Evolutionary conservation across 2,329 filamentous ascomycete species (phyloP).

Genomic region (Lasiodiplodia citricola): DNA sequence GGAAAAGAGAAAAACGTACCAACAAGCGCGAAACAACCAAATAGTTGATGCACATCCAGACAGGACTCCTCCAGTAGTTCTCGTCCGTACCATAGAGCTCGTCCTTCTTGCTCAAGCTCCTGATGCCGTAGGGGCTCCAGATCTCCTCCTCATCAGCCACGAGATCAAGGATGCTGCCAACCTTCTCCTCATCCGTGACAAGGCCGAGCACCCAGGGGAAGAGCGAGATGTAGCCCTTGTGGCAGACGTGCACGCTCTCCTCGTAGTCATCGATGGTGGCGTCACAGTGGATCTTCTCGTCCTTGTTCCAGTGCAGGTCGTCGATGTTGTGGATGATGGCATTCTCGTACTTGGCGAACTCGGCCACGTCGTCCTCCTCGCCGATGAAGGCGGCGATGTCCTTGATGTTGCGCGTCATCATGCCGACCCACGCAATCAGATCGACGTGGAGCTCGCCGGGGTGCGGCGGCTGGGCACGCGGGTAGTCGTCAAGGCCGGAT

Average conservation of each 20-base stretch:
- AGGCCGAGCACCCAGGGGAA: conserved; percentile 91
- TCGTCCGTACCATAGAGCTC: conserved; percentile 86
- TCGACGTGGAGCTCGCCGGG: conserved; percentile 96
- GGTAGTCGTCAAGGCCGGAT: conserved; percentile 95
- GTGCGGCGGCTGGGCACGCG: conserved; percentile 89
- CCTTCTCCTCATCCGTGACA: conserved; percentile 73
- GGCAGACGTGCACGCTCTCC: conserved; percentile 86
- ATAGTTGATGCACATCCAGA: conserved; percentile 97
- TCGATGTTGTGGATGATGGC: conserved; percentile 86
- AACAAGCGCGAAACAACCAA: conserved; percentile 76
- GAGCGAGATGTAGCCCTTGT: conserved; percentile 93
- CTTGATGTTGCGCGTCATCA: conserved; percentile 86
- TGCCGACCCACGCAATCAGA: conserved; percentile 94
- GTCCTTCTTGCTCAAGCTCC: conserved; percentile 84
- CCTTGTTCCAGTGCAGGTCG: conserved; percentile 89
- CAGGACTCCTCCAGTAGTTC: conserved; percentile 94
- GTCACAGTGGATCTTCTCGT: conserved; percentile 86
- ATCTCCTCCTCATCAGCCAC: conserved; percentile 82
- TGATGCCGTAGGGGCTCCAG: conserved; percentile 88
- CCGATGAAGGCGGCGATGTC: conserved; percentile 79
- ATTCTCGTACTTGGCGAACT: conserved; percentile 72
- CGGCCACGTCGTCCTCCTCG: conserved; percentile 74
- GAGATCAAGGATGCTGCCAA: conserved; percentile 77
- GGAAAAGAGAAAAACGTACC: conserved; percentile 60
- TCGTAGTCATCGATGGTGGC: conserved; percentile 95